These are phyloP conservation scores for Closterium sp. DNA, from an alignment of 139 green algal genomes.

Conservation along the genomic window DNA sequence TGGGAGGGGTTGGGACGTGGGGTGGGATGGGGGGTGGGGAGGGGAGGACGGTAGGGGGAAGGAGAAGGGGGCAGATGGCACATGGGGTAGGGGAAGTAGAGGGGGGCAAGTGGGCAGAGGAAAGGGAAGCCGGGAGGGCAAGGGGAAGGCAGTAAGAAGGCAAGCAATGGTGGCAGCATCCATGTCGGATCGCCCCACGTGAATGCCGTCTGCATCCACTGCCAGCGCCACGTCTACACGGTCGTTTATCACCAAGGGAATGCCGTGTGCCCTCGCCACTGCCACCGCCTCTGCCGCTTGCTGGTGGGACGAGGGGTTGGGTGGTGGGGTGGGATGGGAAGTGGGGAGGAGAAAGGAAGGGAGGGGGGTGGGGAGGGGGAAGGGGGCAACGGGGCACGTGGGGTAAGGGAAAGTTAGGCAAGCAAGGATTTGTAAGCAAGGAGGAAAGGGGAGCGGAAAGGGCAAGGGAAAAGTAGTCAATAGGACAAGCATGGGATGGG, in stretches of 20 bases:
- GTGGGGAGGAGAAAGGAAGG: no score
- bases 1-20: neutral
- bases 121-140: neutral
- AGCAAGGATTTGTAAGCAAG: neutral
- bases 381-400: neutral
- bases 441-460: neutral
- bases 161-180: slow-evolving; percentile 53
- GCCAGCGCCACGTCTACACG: slow-evolving; percentile 87
- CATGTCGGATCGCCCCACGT: slow-evolving; percentile 86
- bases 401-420: neutral
- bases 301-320: neutral
- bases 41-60: neutral
- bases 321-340: no score
- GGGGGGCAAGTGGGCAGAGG: neutral
- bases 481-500: no score
- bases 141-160: no score
- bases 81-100: neutral
- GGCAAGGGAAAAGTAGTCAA: neutral
- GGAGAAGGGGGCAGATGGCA: neutral
- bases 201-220: slow-evolving; percentile 76
- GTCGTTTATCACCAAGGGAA: slow-evolving; percentile 93
- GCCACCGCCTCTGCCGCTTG: slow-evolving; percentile 27
- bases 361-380: no score
- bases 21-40: neutral
- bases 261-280: slow-evolving; percentile 51